Conservation (phyloP, 2,329 filamentous ascomycete genomes). For the Malbranchea cinnamomea region DNA sequence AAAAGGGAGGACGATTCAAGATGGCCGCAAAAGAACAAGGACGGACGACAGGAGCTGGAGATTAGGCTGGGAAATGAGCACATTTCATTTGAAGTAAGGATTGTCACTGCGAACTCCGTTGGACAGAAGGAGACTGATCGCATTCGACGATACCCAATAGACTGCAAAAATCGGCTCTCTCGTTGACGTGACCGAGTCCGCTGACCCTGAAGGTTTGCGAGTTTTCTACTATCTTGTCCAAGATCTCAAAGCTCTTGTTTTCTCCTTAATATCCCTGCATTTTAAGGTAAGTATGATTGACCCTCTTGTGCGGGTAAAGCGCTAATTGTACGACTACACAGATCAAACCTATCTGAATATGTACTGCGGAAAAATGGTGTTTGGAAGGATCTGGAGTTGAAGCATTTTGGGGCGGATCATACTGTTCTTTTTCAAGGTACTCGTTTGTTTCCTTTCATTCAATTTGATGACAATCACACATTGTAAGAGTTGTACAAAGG, state of each 20-base stretch:
- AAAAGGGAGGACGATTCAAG: constrained; percentile 88
- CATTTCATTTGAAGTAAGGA: constrained; percentile 82
- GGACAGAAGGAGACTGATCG: constrained; percentile 2
- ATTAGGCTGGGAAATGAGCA: constrained; percentile 88
- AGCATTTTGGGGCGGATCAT: neutral
- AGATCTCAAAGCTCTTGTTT: constrained; percentile 89
- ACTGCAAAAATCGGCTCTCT: constrained; percentile 96
- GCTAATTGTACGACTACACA: constrained; percentile 5
- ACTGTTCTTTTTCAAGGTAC: neutral
- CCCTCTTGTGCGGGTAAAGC: neutral
- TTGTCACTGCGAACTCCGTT: neutral
- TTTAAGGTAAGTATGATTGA: constrained; percentile 54
- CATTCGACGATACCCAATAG: constrained; percentile 31
- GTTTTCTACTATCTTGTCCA: constrained; percentile 99
- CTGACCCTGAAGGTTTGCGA: constrained; percentile 84
- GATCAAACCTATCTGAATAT: constrained; percentile 37
- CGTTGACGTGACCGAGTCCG: constrained; percentile 90
- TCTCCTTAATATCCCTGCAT: constrained; percentile 88
- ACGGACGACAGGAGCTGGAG: constrained; percentile 90
- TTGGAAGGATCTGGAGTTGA: constrained; percentile 1
- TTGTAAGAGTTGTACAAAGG: no score
- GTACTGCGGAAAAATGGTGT: constrained; percentile 3
- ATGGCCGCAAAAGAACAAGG: constrained; percentile 99
- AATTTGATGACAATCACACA: no score
- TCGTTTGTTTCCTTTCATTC: no score